A percentile compares a stretch with the other conserved stretches of the same genome.
Evolutionary conservation across 768 basidiomycete species (phyloP).

Genomic region (Scleroderma citrinum): DNA sequence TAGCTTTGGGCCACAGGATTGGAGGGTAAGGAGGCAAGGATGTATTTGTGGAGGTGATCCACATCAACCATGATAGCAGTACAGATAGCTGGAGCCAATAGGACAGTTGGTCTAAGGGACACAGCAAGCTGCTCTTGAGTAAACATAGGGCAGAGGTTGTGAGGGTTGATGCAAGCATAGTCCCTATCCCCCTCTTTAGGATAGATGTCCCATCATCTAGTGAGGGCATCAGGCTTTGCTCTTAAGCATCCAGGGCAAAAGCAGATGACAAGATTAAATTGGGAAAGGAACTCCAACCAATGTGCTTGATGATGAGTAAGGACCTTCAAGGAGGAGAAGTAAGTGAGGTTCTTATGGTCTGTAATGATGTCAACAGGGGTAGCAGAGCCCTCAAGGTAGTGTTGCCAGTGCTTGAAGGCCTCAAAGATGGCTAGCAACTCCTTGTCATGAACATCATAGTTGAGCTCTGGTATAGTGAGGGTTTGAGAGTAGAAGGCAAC

Average conservation of each 20-base stretch:
- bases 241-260: slow-evolving; percentile 7
- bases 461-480: background rate
- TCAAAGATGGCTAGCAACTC: no score
- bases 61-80: slow-evolving; percentile 7
- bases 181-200: background rate
- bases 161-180: background rate
- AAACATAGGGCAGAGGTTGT: background rate
- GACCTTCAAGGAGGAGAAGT: background rate
- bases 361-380: slow-evolving; percentile 13
- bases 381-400: slow-evolving; percentile 1
- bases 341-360: slow-evolving; percentile 18
- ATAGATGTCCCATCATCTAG: background rate
- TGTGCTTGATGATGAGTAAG: slow-evolving; percentile 9
- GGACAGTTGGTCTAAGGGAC: background rate
- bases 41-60: slow-evolving; percentile 13
- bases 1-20: background rate
- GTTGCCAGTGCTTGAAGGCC: background rate
- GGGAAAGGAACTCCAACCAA: slow-evolving; percentile 34
- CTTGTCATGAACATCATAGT: no score
- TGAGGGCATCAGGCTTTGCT: background rate
- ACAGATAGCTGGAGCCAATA: background rate
- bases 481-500: background rate
- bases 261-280: slow-evolving; percentile 20
- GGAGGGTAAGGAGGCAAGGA: background rate
- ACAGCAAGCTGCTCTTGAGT: background rate